Conservation (phyloP, 2,329 filamentous ascomycete species). For the Pyrenophora seminiperda region DNA sequence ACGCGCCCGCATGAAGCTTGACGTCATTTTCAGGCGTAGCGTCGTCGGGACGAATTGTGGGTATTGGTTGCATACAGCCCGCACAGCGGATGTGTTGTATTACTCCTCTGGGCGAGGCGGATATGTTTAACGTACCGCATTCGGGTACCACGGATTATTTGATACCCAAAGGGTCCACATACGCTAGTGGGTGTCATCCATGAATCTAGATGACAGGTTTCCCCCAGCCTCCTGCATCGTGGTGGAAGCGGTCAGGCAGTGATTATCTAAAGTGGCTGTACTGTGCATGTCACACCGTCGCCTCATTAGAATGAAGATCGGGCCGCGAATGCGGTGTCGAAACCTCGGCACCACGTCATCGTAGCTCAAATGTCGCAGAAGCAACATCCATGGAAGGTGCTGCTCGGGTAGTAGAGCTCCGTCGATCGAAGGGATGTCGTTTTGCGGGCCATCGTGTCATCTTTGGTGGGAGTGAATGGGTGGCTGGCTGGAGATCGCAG, state of each 20-base stretch:
- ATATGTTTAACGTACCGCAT: slow-evolving; percentile 9
- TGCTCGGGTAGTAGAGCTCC: not conserved
- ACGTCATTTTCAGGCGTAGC: slow-evolving; percentile 27
- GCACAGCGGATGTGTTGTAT: slow-evolving; percentile 12
- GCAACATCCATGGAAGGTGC: not conserved
- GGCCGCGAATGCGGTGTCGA: slow-evolving; percentile 8
- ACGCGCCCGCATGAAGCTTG: slow-evolving; percentile 27
- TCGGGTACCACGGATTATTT: slow-evolving; percentile 8
- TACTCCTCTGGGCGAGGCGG: slow-evolving; percentile 17
- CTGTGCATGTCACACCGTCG: slow-evolving; percentile 6
- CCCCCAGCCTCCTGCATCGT: not conserved
- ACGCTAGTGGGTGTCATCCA: not conserved
- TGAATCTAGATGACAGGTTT: not conserved
- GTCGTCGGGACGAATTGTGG: slow-evolving; percentile 5
- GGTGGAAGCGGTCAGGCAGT: slow-evolving; percentile 3
- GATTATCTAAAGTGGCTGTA: slow-evolving; percentile 5
- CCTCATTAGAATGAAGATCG: not conserved
- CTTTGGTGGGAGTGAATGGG: slow-evolving; percentile 9
- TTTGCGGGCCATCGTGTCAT: slow-evolving; percentile 7
- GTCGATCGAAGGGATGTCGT: slow-evolving; percentile 2
- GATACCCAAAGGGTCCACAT: slow-evolving; percentile 6
- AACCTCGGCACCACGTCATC: slow-evolving; percentile 10
- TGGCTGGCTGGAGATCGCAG: not conserved
- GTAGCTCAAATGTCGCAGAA: slow-evolving; percentile 4
- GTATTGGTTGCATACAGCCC: slow-evolving; percentile 17